These are phyloP conservation scores for Candida fluviatilis DNA, from an alignment of 805 yeast genomes.

Conservation along the genomic window DNA sequence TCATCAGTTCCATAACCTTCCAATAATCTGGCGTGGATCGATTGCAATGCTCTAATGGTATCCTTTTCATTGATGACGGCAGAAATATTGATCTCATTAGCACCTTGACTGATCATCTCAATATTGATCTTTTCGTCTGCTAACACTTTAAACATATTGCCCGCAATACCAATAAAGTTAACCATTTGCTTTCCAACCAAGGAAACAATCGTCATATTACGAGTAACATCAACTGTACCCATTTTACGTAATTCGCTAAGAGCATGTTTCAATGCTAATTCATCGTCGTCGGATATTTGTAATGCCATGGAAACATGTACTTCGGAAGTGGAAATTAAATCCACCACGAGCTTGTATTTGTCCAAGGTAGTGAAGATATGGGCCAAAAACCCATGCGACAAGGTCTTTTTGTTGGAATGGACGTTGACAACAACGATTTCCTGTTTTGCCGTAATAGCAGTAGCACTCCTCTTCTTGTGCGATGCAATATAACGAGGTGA, in stretches of 20 bases:
- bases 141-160: slow-evolving; percentile 90
- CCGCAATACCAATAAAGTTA: slow-evolving; percentile 94
- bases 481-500: slow-evolving; percentile 30
- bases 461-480: slow-evolving; percentile 64
- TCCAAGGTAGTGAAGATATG: slow-evolving; percentile 84
- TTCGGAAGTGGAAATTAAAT: slow-evolving; percentile 93
- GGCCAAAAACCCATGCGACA: slow-evolving; percentile 94
- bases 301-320: slow-evolving; percentile 98
- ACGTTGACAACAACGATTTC: slow-evolving; percentile 89
- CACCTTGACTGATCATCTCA: slow-evolving; percentile 98
- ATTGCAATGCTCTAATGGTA: slow-evolving; percentile 78
- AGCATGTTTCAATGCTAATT: slow-evolving; percentile 62
- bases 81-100: slow-evolving; percentile 94
- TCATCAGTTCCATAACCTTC: slow-evolving; percentile 35
- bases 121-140: slow-evolving; percentile 91
- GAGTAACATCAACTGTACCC: slow-evolving; percentile 87
- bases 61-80: slow-evolving; percentile 87
- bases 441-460: slow-evolving; percentile 94
- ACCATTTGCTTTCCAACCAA: slow-evolving; percentile 97
- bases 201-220: slow-evolving; percentile 86
- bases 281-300: slow-evolving; percentile 67
- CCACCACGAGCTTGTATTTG: slow-evolving; percentile 81
- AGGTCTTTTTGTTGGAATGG: slow-evolving; percentile 88
- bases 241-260: slow-evolving; percentile 70
- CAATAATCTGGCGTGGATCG: slow-evolving; percentile 75